Evolutionary conservation across 1,284 basidiomycete species (phyloP), one percentile per base, ranked within the genome.

Genomic region (Cronartium quercuum): DNA sequence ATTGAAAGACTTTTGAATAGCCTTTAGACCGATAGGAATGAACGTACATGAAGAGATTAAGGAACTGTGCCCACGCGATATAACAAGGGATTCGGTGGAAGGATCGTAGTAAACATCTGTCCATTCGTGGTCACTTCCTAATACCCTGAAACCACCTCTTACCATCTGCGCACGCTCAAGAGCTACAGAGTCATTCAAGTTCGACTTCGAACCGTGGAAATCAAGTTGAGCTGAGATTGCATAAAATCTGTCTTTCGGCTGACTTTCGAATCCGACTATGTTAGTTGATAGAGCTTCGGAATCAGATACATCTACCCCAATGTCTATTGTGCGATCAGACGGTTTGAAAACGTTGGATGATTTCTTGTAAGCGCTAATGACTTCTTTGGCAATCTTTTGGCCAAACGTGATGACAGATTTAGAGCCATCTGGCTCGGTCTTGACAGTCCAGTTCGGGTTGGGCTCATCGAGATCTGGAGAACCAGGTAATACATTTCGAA

Each of bases 91-190:
- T 61, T 79, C 76, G 3, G 65, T 15, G 18, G n/a, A 47, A 0
- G 74, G 69, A 62, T 77, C 70, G 66, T 78, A 79, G 35, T 70
- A 67, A 41, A 79, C 76, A 75, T 78, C 78, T 60, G 78, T 79
- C 68, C 76, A 77, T 76, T 79, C 78, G 21, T 68, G 24, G 29
- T 77, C 76, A 12, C 77, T 77, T 6, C 76, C 75, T 7, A 79
- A 73, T 3, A 79, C 76, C 21, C 78, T 75, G 51, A 79, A 76
- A 10, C 78, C 78, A 34, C 70, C 78, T 0, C 38, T 37, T 5
- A 61, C 24, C 38, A 60, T 58, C 6, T 6, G 13, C 29, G 35
- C 34, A 29, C 35, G 67, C 15, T 61, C 55, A 0, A 69, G 2
- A 3, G 35, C 12, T 55, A 12, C 29, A 3, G 37, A 18, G 42